Evolutionary conservation across 345 rosid genomes (phyloP).

Genomic region (Erysimum cheiranthoides): DNA sequence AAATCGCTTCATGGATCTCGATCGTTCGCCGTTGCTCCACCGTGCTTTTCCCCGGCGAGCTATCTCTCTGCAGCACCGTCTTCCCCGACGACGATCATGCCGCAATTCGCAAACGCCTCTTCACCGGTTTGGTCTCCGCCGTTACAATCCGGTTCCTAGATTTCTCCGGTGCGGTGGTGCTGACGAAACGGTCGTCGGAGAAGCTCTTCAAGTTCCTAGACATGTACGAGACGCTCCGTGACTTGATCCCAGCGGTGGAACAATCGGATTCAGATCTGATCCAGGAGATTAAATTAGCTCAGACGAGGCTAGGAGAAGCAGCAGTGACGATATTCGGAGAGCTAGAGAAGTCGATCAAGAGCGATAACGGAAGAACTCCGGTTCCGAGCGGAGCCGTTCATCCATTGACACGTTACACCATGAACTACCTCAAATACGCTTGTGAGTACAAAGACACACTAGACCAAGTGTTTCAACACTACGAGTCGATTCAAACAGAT

Average conservation of each 20-base stretch:
- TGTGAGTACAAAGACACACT: slow-evolving; percentile 76
- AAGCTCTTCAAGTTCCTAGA: slow-evolving; percentile 84
- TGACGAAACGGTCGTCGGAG: slow-evolving; percentile 71
- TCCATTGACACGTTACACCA: slow-evolving; percentile 84
- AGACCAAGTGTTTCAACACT: slow-evolving; percentile 66
- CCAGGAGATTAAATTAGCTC: slow-evolving; percentile 49
- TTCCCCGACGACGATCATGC: slow-evolving; percentile 52
- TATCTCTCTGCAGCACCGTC: slow-evolving; percentile 52
- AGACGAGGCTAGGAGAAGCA: slow-evolving; percentile 63
- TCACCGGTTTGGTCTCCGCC: slow-evolving; percentile 54
- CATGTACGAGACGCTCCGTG: slow-evolving; percentile 73
- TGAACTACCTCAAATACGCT: slow-evolving; percentile 82
- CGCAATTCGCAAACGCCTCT: slow-evolving; percentile 47
- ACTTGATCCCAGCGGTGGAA: slow-evolving; percentile 47
- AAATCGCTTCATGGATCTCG: slow-evolving; percentile 67
- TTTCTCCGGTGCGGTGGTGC: slow-evolving; percentile 66
- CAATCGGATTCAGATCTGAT: slow-evolving; percentile 51
- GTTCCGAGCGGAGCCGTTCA: slow-evolving; percentile 89
- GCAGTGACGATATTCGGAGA: slow-evolving; percentile 69
- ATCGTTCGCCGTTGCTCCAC: slow-evolving; percentile 58
- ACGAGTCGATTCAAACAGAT: slow-evolving; percentile 30
- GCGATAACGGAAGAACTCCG: slow-evolving; percentile 62
- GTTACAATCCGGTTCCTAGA: slow-evolving; percentile 62
- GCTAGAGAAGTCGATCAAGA: slow-evolving; percentile 75
- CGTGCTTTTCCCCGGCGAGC: slow-evolving; percentile 55